Base-by-base conservation (phyloP, 129 eudicot species). In the Helianthus tuberosus region DNA sequence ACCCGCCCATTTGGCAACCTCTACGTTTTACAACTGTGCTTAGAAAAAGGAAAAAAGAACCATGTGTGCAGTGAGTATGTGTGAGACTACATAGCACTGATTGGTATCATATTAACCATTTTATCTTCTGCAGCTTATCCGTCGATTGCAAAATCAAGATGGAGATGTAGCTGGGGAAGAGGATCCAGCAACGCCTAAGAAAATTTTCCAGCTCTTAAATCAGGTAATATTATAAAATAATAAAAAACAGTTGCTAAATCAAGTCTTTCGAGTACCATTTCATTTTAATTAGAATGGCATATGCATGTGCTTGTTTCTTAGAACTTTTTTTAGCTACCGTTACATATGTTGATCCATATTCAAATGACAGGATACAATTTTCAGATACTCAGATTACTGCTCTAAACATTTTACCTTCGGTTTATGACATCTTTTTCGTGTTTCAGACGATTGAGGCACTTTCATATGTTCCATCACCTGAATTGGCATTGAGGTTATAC, bases 111-210 rank as follows among this genome's bases (percentile, higher is more conserved):
- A 61, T 64, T 53, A 64, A 29, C 16, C 9, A 2, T 75, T 75
- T 52, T 11, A 55, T 65, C 59, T 43, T 13, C 47, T 74, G 66
- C 82, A 95, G 99, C 80, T 95, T 86, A 86, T 95, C 16, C 82
- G 95, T 73, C 82, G 73, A 71, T 60, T 95, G 82, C 96, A 88
- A 80, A 76, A 88, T 80, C 97, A 85, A 73, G 97, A 95, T 77
- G 99, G 97, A 75, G 99, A 87, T 83, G 76, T 84, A 55, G 89
- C 82, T 75, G 94, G 97, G 62, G 99, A 89, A 87, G 97, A 95
- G 74, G 83, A 85, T 64, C 96, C 92, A 12, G 96, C 97, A 15
- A 91, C 96, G 39, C 96, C 97, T 43, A 91, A 79, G 77, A 95
- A 87, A 74, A 89, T 95, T 48, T 95, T 95, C 73, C 97, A 88